Base-by-base conservation (phyloP, 306 rosid genomes). In the Fragaria nilgerrensis region DNA sequence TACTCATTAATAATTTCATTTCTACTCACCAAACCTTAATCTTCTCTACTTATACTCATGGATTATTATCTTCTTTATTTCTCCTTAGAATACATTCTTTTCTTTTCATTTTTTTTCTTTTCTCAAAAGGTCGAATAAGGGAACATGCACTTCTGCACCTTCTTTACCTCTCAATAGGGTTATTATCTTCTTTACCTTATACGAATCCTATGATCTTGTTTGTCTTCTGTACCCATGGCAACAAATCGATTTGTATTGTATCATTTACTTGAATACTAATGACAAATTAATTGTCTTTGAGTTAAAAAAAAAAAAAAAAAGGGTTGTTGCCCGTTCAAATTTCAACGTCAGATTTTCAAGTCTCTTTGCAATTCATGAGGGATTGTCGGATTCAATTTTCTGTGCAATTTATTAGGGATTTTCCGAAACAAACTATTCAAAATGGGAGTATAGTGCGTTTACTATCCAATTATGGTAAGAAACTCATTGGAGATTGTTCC, bases 371-470 rank as follows among this genome's bases (percentile, higher is more conserved):
- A 47, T 47, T 0, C 13, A 47, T 12, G 16, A 47, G 50, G 53
- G 53, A 14, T 48, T 48, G 53, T 48, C 53, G 6, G 53, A 48
- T 63, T 63, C 41, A 15, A 63, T 32, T 63, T 22, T 63, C 59
- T 5, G 68, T 7, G 41, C 68, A 15, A 62, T 62, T 62, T 62
- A 16, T 34, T 29, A 29, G 39, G 68, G 68, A 6, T 62, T 62
- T 62, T 62, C 68, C 17, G 68, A 62, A 62, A 62, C 68, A 61
- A 27, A 61, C 56, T 50, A 50, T 17, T 50, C 56, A 50, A 50
- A 50, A 7, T 50, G n/a, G n/a, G n/a, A 50, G n/a, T 16, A 0
- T 44, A 44, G 37, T 27, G 29, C 9, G 13, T 34, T 34, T 48
- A 48, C 19, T 48, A 3, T 48, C 53, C 53, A 16, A 48, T 48